phyloP scores from a whole-genome alignment of 805 yeast genomes.

The Maudiozyma barnettii region DNA sequence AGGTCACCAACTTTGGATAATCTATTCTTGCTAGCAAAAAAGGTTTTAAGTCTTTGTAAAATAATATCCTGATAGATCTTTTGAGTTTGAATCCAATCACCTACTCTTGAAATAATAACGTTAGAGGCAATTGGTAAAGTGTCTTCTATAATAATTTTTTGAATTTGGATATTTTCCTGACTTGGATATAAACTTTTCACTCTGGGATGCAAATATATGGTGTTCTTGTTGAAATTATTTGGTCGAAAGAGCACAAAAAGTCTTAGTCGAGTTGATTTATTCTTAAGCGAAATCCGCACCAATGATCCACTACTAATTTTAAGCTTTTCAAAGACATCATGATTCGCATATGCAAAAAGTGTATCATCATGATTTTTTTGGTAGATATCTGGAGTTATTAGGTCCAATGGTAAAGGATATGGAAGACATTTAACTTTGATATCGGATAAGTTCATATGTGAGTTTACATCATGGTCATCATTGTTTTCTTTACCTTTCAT shows the following conservation, averaged over 20 bases:
- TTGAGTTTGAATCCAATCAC: conserved; percentile 22
- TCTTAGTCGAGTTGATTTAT: conserved; percentile 7
- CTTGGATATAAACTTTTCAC: conserved; percentile 12
- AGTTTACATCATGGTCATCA: background rate
- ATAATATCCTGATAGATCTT: conserved; percentile 28
- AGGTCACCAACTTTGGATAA: conserved; percentile 56
- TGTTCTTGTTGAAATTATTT: conserved; percentile 7
- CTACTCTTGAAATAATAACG: conserved; percentile 22
- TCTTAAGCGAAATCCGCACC: conserved; percentile 6
- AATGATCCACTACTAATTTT: conserved; percentile 20
- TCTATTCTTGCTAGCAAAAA: conserved; percentile 50
- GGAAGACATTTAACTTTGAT: conserved; percentile 9
- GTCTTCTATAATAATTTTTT: background rate
- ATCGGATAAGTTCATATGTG: background rate
- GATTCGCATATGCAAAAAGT: conserved; percentile 19
- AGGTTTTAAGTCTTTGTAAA: conserved; percentile 47
- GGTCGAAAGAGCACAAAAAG: conserved; percentile 20
- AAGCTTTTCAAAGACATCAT: conserved; percentile 9
- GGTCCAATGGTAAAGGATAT: conserved; percentile 9
- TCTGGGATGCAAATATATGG: conserved; percentile 21
- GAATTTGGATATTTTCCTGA: conserved; percentile 5
- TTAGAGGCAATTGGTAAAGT: conserved; percentile 15
- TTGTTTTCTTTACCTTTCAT: conserved; percentile 7
- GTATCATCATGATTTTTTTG: conserved; percentile 18
- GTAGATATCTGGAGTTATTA: conserved; percentile 8